A percentile compares a stretch with the other conserved stretches of the same genome.
Conservation (phyloP, 1,139 yeast genomes). For the Yamadazyma sp. region DNA sequence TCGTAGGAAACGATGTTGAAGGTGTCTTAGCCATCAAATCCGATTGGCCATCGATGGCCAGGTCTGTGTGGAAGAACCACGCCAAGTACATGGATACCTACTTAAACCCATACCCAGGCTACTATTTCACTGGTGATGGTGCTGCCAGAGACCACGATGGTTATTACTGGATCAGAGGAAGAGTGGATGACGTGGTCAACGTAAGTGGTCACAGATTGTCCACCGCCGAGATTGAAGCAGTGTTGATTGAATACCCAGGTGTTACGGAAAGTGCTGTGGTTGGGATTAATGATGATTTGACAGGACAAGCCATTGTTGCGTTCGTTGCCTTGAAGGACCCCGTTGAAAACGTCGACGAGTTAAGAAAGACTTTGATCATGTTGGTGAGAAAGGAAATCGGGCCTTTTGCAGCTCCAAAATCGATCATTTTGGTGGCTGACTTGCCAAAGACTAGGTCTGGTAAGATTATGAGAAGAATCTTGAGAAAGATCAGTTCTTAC, state of each 20-base stretch:
- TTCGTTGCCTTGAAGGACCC: conserved; percentile 82
- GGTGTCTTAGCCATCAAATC: conserved; percentile 72
- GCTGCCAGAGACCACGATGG: conserved; percentile 80
- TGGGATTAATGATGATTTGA: conserved; percentile 90
- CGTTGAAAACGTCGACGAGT: conserved; percentile 51
- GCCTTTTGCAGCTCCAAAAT: conserved; percentile 97
- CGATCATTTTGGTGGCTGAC: conserved; percentile 82
- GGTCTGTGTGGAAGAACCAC: conserved; percentile 74
- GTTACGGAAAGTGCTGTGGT: conserved; percentile 96
- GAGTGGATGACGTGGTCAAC: conserved; percentile 82
- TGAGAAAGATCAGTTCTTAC: conserved; percentile 85
- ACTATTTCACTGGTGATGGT: conserved; percentile 80
- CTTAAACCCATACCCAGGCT: conserved; percentile 65
- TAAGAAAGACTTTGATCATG: conserved; percentile 80
- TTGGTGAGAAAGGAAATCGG: conserved; percentile 94
- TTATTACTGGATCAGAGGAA: conserved; percentile 75
- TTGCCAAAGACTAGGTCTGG: conserved; percentile 98
- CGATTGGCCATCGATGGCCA: conserved; percentile 79
- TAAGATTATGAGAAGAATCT: conserved; percentile 96
- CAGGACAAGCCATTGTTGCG: conserved; percentile 97
- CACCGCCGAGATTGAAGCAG: conserved; percentile 88
- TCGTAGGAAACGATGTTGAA: conserved; percentile 61
- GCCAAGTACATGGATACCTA: conserved; percentile 69
- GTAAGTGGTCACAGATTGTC: conserved; percentile 80
- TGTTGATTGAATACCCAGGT: conserved; percentile 72